These are phyloP conservation scores for Podosphaera aphanis DNA, from an alignment of 2,329 filamentous ascomycete genomes.

Conservation along the genomic window DNA sequence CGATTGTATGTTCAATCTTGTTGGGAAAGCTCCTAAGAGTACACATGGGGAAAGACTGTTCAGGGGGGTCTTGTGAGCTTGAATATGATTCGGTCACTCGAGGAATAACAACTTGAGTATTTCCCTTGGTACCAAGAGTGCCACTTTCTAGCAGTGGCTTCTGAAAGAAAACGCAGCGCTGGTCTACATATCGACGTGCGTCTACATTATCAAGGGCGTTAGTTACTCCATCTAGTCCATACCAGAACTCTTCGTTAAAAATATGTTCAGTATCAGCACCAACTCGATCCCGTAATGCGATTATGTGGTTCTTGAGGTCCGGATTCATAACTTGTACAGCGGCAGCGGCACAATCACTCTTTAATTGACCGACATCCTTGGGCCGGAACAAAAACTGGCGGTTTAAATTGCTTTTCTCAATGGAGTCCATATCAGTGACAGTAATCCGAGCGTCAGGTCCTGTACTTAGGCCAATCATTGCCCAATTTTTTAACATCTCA, in stretches of 20 bases:
- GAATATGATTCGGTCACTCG: constrained; percentile 91
- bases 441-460: constrained; percentile 74
- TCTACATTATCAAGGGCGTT: constrained; percentile 97
- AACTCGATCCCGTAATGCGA: constrained; percentile 68
- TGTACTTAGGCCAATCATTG: constrained; percentile 85
- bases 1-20: constrained; percentile 94
- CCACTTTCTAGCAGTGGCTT: constrained; percentile 92
- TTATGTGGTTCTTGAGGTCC: constrained; percentile 67
- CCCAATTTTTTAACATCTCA: constrained; percentile 99
- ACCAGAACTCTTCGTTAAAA: constrained; percentile 90
- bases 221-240: constrained; percentile 66
- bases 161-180: constrained; percentile 92
- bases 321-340: constrained; percentile 95
- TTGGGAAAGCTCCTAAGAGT: constrained; percentile 94
- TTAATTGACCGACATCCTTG: constrained; percentile 82
- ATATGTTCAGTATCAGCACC: constrained; percentile 78
- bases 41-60: constrained; percentile 98
- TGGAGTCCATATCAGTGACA: constrained; percentile 94
- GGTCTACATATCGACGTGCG: constrained; percentile 85
- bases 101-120: constrained; percentile 87
- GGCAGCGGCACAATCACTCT: constrained; percentile 79
- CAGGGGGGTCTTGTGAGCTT: constrained; percentile 84
- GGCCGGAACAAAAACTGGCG: constrained; percentile 87
- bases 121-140: constrained; percentile 95
- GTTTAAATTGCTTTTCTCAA: constrained; percentile 97